Evolutionary conservation across 371 early-diverging fungal species (phyloP).

Genomic region (Neoconidiobolus thromboides): DNA sequence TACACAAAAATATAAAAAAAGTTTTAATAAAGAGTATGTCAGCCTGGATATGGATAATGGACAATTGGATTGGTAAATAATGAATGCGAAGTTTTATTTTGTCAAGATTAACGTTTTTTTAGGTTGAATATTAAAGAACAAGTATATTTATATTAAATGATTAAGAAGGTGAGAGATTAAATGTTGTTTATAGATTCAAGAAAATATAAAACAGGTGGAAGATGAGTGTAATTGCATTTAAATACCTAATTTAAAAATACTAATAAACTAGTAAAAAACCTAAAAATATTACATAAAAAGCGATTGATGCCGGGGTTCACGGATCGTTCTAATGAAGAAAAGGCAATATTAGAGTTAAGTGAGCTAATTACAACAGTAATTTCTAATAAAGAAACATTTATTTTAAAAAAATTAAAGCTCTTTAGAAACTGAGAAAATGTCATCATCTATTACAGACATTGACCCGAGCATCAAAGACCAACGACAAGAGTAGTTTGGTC

Average conservation of each 20-base stretch:
- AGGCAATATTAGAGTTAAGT: constrained; percentile 62
- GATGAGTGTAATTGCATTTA: constrained; percentile 32
- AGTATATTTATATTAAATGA: constrained; percentile 19
- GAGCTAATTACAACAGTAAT: constrained; percentile 59
- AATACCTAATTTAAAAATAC: background rate
- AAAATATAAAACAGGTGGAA: constrained; percentile 28
- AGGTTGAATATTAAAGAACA: constrained; percentile 82
- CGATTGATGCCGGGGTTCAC: constrained; percentile 87
- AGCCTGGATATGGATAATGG: background rate
- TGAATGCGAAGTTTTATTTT: background rate
- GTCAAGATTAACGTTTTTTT: background rate
- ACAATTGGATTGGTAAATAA: background rate
- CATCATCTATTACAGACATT: constrained; percentile 65
- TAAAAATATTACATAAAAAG: constrained; percentile 76
- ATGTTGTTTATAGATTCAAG: constrained; percentile 12
- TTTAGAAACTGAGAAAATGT: constrained; percentile 61
- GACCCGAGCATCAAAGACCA: constrained; percentile 17
- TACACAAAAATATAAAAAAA: background rate
- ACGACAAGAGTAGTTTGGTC: constrained; percentile 25
- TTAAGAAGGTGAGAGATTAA: constrained; percentile 13
- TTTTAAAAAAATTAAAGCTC: background rate
- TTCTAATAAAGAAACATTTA: background rate
- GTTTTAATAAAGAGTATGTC: background rate
- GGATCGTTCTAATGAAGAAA: constrained; percentile 66
- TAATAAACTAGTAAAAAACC: constrained; percentile 34